These are phyloP conservation scores for Penicillium coffeae DNA, from an alignment of 495 filamentous ascomycete species.

Conservation along the genomic window DNA sequence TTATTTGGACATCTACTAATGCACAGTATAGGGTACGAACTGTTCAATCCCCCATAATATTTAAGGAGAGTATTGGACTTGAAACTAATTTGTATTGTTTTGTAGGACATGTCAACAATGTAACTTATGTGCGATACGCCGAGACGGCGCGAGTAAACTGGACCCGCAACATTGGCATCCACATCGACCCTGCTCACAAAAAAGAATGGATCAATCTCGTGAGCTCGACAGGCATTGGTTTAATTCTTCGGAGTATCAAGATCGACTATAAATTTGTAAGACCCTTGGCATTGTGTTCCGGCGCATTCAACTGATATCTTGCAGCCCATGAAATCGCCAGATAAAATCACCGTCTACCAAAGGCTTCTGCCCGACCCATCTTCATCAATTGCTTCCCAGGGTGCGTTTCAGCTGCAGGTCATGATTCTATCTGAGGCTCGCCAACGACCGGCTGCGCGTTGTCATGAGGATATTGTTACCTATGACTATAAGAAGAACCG, in stretches of 20 bases:
- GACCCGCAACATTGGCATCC: constrained; percentile 67
- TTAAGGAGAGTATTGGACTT: not conserved
- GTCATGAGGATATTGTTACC: constrained; percentile 76
- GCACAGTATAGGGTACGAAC: constrained; percentile 21
- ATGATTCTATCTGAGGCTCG: constrained; percentile 76
- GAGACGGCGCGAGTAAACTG: constrained; percentile 83
- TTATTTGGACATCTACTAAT: constrained; percentile 8
- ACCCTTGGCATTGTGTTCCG: not conserved
- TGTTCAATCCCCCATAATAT: not conserved
- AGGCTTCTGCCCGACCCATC: constrained; percentile 60
- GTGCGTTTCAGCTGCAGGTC: constrained; percentile 55
- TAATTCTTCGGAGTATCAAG: constrained; percentile 79
- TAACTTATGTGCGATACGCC: constrained; percentile 78
- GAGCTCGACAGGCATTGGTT: constrained; percentile 59
- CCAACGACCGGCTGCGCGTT: constrained; percentile 71
- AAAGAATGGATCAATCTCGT: constrained; percentile 68
- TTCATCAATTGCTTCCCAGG: constrained; percentile 29
- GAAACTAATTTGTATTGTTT: not conserved
- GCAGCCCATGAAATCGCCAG: constrained; percentile 85
- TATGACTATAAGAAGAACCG: constrained; percentile 70
- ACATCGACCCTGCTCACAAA: constrained; percentile 63
- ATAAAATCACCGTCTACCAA: constrained; percentile 84
- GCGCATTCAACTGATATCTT: not conserved
- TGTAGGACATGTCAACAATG: constrained; percentile 83
- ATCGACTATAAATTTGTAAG: constrained; percentile 90